Evolutionary conservation across 2,329 filamentous ascomycete species (phyloP).

Genomic region (Claviceps pazoutovae): DNA sequence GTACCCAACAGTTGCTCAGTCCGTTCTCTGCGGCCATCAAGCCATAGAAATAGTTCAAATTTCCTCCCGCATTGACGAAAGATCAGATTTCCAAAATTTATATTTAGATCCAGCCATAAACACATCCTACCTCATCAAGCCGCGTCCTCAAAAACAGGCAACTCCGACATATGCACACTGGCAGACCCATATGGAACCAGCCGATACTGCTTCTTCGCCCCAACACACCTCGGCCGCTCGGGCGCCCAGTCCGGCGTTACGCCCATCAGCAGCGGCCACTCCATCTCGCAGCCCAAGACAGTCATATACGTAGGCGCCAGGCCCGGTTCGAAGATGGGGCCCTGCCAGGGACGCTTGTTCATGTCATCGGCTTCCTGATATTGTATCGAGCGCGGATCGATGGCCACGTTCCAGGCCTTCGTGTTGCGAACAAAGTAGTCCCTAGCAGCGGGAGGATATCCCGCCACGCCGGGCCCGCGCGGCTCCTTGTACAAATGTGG

Average conservation of each 20-base stretch:
- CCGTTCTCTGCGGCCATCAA: no score
- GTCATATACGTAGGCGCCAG: conserved; percentile 22
- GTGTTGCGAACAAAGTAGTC: conserved; percentile 20
- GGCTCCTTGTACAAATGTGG: conserved; percentile 12
- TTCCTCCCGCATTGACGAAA: no score
- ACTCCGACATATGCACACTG: conserved; percentile 27
- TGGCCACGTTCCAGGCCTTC: conserved; percentile 16
- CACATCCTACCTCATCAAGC: background rate
- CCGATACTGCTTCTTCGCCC: conserved; percentile 17
- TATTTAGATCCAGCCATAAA: background rate
- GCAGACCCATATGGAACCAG: conserved; percentile 32
- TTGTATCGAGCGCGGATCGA: conserved; percentile 13
- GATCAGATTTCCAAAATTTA: no score
- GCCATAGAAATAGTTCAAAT: no score
- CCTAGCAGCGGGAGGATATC: conserved; percentile 13
- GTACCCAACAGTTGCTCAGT: no score
- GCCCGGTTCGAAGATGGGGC: conserved; percentile 14
- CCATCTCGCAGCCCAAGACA: conserved; percentile 24
- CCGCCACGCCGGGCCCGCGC: conserved; percentile 6
- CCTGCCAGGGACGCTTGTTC: conserved; percentile 3
- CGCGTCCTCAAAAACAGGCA: conserved; percentile 6
- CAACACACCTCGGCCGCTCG: conserved; percentile 9
- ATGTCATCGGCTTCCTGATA: conserved; percentile 8
- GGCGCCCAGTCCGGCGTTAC: conserved; percentile 18
- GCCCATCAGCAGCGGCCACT: conserved; percentile 17